phyloP scores from a whole-genome alignment of 306 rosid species.

The Gleditsia sinensis region DNA sequence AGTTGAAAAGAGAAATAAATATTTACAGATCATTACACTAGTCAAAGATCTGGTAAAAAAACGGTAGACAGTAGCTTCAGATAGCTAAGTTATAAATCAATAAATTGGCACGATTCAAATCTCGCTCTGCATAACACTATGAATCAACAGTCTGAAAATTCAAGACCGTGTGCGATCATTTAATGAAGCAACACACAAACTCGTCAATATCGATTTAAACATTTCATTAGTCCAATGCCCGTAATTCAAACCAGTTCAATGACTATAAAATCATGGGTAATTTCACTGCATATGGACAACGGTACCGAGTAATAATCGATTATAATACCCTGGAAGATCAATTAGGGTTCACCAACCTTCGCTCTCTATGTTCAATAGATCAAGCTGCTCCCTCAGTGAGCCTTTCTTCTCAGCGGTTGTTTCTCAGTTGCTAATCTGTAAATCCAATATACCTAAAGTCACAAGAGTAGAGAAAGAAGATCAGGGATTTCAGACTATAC shows the following conservation, averaged over 20 bases:
- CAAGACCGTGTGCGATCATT: neutral
- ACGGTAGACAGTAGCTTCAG: neutral
- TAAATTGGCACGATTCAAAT: neutral
- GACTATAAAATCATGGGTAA: neutral
- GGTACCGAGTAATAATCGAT: neutral
- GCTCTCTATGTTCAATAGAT: neutral
- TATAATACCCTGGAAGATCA: neutral
- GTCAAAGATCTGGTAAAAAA: neutral
- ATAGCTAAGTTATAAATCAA: neutral
- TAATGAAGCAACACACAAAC: neutral
- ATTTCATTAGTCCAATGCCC: neutral
- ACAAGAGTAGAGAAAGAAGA: neutral
- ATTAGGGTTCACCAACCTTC: slow-evolving; percentile 22
- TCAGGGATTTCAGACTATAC: slow-evolving; percentile 9
- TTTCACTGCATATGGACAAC: neutral
- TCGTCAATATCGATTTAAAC: neutral
- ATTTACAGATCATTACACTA: neutral
- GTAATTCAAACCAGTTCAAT: neutral
- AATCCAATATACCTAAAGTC: slow-evolving; percentile 80
- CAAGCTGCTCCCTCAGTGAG: slow-evolving; percentile 51
- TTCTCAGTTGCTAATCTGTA: slow-evolving; percentile 82
- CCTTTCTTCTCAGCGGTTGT: slow-evolving; percentile 77
- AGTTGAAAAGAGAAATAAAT: neutral
- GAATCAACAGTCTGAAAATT: neutral
- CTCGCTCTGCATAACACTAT: neutral